Base-by-base conservation (phyloP, 176 grass and related monocot genomes). In the Panicum miliaceum region DNA sequence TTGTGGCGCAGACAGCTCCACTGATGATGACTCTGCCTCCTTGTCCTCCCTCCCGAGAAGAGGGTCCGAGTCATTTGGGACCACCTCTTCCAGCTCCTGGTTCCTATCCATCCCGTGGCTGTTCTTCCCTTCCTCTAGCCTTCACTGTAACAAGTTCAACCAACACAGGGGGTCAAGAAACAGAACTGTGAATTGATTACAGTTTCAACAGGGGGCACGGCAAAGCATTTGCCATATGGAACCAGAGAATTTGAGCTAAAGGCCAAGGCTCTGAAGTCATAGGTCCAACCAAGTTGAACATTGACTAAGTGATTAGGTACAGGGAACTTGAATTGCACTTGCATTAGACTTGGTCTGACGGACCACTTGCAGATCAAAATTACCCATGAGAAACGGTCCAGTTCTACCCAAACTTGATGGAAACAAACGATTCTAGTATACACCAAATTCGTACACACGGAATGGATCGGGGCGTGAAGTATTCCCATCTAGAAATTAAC, bases 31-130 rank as follows among this genome's bases (percentile, higher is more conserved):
- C 32, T 80, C 80, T 12, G 75, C 20, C 46, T 86, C 75, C 41
- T 60, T 68, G 16, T 82, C 70, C 51, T 73, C 81, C 52, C 80
- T 80, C 23, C 48, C 75, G 35, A 90, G 75, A 65, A 90, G 89
- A 87, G 89, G 89, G 35, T 90, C 89, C 1, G 52, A 90, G 42
- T 90, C 89, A 84, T 73, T 90, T 3, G 61, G 51, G 51, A 42
- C 65, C 40, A 46, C 37, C 75, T 84, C 89, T 69, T 74, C 79
- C 65, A 42, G 47, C 51, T 42, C 80, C 50, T 74, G 75, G 20
- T 63, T 79, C 68, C 80, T 79, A 25, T 80, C 89, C 89, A 90
- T 90, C 61, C 41, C 3, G 35, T 42, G n/a, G 22, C 22, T 5
- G 52, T 38, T 60, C n/a, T 41, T 56, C 23, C 61, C 25, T 78